Conservation (phyloP, 1,139 yeast species). For the Taiozyma sp. region DNA sequence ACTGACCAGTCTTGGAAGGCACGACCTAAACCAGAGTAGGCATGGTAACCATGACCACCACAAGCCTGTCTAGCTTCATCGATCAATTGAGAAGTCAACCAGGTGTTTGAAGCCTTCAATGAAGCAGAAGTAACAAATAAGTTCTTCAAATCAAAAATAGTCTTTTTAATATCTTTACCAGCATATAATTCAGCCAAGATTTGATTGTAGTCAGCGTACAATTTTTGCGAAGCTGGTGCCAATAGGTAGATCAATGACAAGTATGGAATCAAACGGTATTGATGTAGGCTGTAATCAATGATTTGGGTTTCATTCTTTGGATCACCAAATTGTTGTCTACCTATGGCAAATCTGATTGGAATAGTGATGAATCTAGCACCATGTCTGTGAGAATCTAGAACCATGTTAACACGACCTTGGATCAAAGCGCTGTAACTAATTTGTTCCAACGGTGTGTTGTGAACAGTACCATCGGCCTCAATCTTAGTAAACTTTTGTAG, state of each 20-base stretch:
- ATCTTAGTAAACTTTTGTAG: constrained; percentile 76
- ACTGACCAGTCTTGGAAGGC: constrained; percentile 92
- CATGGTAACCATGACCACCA: constrained; percentile 94
- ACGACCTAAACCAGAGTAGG: constrained; percentile 85
- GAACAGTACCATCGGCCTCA: constrained; percentile 61
- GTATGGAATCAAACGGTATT: constrained; percentile 76
- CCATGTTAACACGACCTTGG: constrained; percentile 90
- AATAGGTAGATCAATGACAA: constrained; percentile 77
- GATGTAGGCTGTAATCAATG: constrained; percentile 82
- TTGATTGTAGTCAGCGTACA: constrained; percentile 46
- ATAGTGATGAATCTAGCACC: constrained; percentile 77
- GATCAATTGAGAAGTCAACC: constrained; percentile 75
- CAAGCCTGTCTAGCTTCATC: constrained; percentile 94
- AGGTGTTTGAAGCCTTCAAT: constrained; percentile 82
- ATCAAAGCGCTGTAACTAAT: constrained; percentile 81
- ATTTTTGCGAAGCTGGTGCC: constrained; percentile 65
- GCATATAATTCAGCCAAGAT: constrained; percentile 52
- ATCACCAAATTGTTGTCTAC: constrained; percentile 75
- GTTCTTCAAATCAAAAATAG: constrained; percentile 64
- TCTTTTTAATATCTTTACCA: constrained; percentile 33
- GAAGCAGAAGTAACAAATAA: constrained; percentile 85
- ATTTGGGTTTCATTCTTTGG: constrained; percentile 49
- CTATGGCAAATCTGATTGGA: constrained; percentile 84
- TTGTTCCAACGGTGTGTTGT: constrained; percentile 77
- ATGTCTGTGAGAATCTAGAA: constrained; percentile 73